A percentile compares a stretch with the other conserved stretches of the same genome.
Evolutionary conservation across 331 rosid genomes (phyloP).

Genomic region (Arachis monticola): DNA sequence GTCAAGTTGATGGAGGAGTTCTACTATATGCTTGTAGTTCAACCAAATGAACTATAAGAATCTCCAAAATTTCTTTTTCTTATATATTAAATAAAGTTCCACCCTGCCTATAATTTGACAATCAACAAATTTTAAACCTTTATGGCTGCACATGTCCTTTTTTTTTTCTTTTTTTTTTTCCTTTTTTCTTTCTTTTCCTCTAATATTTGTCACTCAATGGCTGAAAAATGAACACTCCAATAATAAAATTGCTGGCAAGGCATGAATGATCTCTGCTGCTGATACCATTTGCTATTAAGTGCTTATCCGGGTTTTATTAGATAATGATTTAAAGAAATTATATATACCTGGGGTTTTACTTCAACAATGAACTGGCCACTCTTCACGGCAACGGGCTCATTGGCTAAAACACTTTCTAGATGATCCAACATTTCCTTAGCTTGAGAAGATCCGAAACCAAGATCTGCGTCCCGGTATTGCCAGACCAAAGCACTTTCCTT

Average conservation of each 20-base stretch:
- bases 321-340: slow-evolving; percentile 25
- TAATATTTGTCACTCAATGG: background rate
- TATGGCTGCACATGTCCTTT: background rate
- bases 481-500: slow-evolving; percentile 92
- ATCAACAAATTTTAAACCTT: slow-evolving; percentile 13
- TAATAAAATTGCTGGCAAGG: slow-evolving; percentile 5
- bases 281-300: slow-evolving; percentile 18
- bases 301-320: background rate
- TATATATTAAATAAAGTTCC: background rate
- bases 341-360: slow-evolving; percentile 85
- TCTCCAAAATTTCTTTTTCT: background rate
- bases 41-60: slow-evolving; percentile 19
- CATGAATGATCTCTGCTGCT: slow-evolving; percentile 15
- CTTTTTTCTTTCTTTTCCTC: too few relatives aligned
- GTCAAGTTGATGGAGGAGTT: slow-evolving; percentile 1
- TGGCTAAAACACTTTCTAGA: slow-evolving; percentile 86
- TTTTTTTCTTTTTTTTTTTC: too few relatives aligned
- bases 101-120: background rate
- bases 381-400: slow-evolving; percentile 89
- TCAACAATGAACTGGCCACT: slow-evolving; percentile 84
- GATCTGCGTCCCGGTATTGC: slow-evolving; percentile 87
- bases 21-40: background rate
- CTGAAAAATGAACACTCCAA: background rate
- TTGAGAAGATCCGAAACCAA: slow-evolving; percentile 81
- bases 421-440: slow-evolving; percentile 92